Percentiles rank a stretch among this genome's conserved stretches.
phyloP scores from a whole-genome alignment of 805 yeast species.

The Vanderwaltozyma tropicalis region DNA sequence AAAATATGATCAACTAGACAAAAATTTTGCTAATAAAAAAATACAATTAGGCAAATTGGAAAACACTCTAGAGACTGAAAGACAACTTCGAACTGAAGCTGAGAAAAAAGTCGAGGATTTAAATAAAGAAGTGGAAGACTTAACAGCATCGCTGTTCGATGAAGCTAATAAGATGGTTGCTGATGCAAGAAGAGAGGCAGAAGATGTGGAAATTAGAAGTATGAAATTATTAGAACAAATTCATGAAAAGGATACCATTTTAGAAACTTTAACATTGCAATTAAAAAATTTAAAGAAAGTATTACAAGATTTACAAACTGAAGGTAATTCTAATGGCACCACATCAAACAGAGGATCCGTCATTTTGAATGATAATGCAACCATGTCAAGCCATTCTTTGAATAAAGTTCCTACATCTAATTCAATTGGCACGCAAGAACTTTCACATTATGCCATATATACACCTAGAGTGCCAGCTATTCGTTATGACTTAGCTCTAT shows the following conservation, averaged over 20 bases:
- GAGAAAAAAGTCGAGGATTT: slow-evolving; percentile 50
- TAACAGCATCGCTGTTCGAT: slow-evolving; percentile 64
- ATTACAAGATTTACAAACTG: slow-evolving; percentile 40
- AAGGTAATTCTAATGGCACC: slow-evolving; percentile 5
- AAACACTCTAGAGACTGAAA: slow-evolving; percentile 22
- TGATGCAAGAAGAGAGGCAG: slow-evolving; percentile 59
- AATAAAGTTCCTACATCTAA: slow-evolving; percentile 9
- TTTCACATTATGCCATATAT: slow-evolving; percentile 19
- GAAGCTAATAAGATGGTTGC: slow-evolving; percentile 83
- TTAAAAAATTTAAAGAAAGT: slow-evolving; percentile 52
- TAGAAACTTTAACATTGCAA: slow-evolving; percentile 58
- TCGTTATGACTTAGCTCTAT: slow-evolving; percentile 34
- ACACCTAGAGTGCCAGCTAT: slow-evolving; percentile 34
- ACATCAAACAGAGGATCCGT: slow-evolving; percentile 9
- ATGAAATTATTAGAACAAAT: slow-evolving; percentile 42
- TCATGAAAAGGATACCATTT: slow-evolving; percentile 57
- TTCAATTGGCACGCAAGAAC: slow-evolving; percentile 6
- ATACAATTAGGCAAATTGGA: slow-evolving; percentile 28
- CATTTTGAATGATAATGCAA: slow-evolving; percentile 6
- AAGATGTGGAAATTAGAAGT: slow-evolving; percentile 50
- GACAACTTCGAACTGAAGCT: slow-evolving; percentile 36
- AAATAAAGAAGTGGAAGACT: slow-evolving; percentile 68
- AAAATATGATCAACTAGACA: slow-evolving; percentile 27
- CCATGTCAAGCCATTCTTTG: slow-evolving; percentile 15
- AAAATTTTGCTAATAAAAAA: slow-evolving; percentile 12